These are phyloP conservation scores for Chrysosporium queenslandicum DNA, from an alignment of 2,329 filamentous ascomycete species.

Conservation along the genomic window DNA sequence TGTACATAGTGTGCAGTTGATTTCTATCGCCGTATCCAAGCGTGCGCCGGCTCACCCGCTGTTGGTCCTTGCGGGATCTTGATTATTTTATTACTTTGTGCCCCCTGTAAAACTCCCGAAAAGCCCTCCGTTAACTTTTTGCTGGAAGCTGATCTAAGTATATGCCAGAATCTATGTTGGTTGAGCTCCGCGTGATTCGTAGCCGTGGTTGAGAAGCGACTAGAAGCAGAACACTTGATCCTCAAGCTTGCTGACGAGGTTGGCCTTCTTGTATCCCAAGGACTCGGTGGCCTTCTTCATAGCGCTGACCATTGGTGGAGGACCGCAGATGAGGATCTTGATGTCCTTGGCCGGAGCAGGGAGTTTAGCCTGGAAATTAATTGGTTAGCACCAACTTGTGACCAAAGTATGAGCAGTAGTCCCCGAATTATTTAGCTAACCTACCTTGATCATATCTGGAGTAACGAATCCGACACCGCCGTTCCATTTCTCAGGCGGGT, in stretches of 20 bases:
- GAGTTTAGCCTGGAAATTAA: constrained; percentile 40
- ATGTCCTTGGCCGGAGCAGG: constrained; percentile 75
- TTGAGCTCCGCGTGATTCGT: not conserved
- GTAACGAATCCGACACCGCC: constrained; percentile 94
- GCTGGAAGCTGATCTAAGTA: not conserved
- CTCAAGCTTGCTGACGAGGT: constrained; percentile 91
- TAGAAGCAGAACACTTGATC: constrained; percentile 98
- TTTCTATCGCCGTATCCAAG: not conserved
- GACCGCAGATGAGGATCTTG: constrained; percentile 90
- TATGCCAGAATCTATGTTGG: not conserved
- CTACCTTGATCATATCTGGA: constrained; percentile 82
- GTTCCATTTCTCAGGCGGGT: constrained; percentile 81
- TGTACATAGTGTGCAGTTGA: not conserved
- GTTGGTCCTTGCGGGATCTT: not conserved
- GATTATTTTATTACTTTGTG: not conserved
- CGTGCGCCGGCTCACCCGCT: not conserved
- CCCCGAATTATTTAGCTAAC: too few relatives aligned
- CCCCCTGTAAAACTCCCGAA: not conserved
- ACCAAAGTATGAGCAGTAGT: too few relatives aligned
- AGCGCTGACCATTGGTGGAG: constrained; percentile 90
- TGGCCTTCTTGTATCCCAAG: constrained; percentile 83
- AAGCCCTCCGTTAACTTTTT: not conserved
- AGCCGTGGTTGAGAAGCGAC: constrained; percentile 13
- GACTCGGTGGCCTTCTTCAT: constrained; percentile 92
- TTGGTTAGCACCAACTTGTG: constrained; percentile 18